These are phyloP conservation scores for Strobilomyces confusus DNA, from an alignment of 768 basidiomycete species.

Conservation along the genomic window DNA sequence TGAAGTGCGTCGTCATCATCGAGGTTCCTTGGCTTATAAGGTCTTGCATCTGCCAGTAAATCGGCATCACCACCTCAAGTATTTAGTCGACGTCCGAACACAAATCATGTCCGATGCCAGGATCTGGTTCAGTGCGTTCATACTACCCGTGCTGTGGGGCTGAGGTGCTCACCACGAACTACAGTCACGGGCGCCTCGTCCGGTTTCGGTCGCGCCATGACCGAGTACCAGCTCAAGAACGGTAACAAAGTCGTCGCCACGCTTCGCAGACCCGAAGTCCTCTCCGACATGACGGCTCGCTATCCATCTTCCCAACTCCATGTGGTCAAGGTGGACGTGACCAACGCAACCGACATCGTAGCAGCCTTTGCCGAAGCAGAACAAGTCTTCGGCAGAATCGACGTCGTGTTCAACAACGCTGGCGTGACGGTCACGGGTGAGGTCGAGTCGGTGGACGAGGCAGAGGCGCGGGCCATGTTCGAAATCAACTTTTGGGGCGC, in stretches of 20 bases:
- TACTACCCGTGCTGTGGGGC: background rate
- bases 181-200: conserved; percentile 35
- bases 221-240: conserved; percentile 30
- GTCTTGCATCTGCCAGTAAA: no score
- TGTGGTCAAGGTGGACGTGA: conserved; percentile 33
- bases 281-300: conserved; percentile 25
- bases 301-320: conserved; percentile 27
- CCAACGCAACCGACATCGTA: conserved; percentile 17
- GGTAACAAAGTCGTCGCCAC: conserved; percentile 42
- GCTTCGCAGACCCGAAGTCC: conserved; percentile 35
- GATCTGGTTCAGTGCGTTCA: conserved; percentile 17
- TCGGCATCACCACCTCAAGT: background rate
- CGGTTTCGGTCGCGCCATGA: conserved; percentile 36
- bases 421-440: conserved; percentile 30
- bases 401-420: conserved; percentile 38
- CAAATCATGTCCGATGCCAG: conserved; percentile 14
- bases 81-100: no score
- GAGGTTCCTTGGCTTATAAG: no score
- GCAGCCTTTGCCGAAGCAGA: conserved; percentile 27
- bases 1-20: no score
- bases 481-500: conserved; percentile 24
- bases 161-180: background rate
- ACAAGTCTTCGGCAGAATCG: conserved; percentile 30
- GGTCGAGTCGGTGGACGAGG: conserved; percentile 33
- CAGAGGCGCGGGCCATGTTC: conserved; percentile 32